Percentiles rank a stretch among this genome's conserved stretches.
Conservation (phyloP, 805 yeast genomes). For the Yarrowia yakushimensis region DNA sequence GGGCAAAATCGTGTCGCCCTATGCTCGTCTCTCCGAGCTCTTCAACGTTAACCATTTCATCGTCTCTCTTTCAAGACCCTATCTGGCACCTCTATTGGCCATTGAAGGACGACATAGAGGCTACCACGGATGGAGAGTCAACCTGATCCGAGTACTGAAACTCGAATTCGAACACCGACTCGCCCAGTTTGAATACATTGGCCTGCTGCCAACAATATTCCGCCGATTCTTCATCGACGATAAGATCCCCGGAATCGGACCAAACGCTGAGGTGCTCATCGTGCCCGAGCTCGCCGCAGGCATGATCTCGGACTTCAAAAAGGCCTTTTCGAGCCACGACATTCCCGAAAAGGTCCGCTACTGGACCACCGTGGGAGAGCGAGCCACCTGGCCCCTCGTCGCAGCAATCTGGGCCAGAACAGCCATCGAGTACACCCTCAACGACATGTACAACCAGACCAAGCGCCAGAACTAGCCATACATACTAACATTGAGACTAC, state of each 20-base stretch:
- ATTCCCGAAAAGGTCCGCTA: conserved; percentile 71
- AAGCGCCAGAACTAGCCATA: conserved; percentile 28
- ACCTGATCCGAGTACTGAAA: conserved; percentile 54
- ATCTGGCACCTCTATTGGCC: conserved; percentile 82
- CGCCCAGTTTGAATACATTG: conserved; percentile 72
- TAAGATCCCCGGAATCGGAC: conserved; percentile 52
- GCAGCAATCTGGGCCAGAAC: conserved; percentile 84
- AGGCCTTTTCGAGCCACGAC: conserved; percentile 73
- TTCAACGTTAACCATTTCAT: conserved; percentile 93
- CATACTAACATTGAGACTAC: neutral
- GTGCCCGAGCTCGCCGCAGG: conserved; percentile 76
- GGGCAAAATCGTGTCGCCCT: conserved; percentile 60
- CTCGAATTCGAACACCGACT: conserved; percentile 83
- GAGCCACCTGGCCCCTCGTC: conserved; percentile 88
- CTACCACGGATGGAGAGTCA: conserved; percentile 40
- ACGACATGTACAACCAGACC: conserved; percentile 55
- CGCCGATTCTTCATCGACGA: conserved; percentile 84
- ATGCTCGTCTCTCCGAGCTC: conserved; percentile 81
- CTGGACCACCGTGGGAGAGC: conserved; percentile 88
- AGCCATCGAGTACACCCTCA: conserved; percentile 83
- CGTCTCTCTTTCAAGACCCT: conserved; percentile 89
- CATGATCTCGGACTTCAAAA: conserved; percentile 63
- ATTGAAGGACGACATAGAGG: conserved; percentile 72
- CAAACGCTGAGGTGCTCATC: conserved; percentile 63
- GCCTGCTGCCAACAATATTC: conserved; percentile 64